Conservation (phyloP, 805 yeast species). For the Metschnikowia kunwiensis region DNA sequence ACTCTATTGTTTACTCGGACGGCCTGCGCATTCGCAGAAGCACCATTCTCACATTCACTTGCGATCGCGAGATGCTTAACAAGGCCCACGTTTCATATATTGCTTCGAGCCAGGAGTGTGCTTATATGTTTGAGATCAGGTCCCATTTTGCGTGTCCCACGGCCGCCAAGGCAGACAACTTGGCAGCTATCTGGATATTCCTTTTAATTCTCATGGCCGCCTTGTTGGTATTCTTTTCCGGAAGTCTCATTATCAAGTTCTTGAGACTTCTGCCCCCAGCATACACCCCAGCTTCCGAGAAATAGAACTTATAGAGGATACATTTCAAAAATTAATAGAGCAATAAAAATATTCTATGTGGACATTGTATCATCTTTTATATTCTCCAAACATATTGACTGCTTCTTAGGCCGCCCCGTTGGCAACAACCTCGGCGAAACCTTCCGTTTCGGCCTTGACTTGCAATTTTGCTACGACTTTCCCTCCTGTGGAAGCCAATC, state of each 20-base stretch:
- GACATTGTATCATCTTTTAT: neutral
- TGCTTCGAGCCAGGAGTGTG: conserved; percentile 73
- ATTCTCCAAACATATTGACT: too few relatives aligned
- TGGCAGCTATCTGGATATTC: conserved; percentile 49
- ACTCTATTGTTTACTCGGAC: conserved; percentile 31
- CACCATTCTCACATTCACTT: conserved; percentile 66
- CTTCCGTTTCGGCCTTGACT: conserved; percentile 45
- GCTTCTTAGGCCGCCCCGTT: conserved; percentile 4
- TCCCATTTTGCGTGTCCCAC: conserved; percentile 87
- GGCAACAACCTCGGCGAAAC: conserved; percentile 20
- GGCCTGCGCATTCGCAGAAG: conserved; percentile 56
- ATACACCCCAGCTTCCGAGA: conserved; percentile 2
- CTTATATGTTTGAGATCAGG: conserved; percentile 78
- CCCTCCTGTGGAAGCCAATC: conserved; percentile 52
- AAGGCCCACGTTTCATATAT: conserved; percentile 67
- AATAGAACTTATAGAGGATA: too few relatives aligned
- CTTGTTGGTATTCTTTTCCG: conserved; percentile 42
- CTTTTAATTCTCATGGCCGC: conserved; percentile 45
- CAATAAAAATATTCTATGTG: neutral
- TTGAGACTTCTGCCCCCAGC: conserved; percentile 11
- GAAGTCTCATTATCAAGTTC: conserved; percentile 31
- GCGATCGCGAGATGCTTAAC: conserved; percentile 70
- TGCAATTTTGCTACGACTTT: conserved; percentile 59
- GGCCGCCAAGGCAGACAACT: conserved; percentile 26
- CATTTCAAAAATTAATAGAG: too few relatives aligned